Evolutionary conservation across 768 basidiomycete species (phyloP), one percentile per base, ranked within the genome.

Genomic region (Leccinum sublutescens): DNA sequence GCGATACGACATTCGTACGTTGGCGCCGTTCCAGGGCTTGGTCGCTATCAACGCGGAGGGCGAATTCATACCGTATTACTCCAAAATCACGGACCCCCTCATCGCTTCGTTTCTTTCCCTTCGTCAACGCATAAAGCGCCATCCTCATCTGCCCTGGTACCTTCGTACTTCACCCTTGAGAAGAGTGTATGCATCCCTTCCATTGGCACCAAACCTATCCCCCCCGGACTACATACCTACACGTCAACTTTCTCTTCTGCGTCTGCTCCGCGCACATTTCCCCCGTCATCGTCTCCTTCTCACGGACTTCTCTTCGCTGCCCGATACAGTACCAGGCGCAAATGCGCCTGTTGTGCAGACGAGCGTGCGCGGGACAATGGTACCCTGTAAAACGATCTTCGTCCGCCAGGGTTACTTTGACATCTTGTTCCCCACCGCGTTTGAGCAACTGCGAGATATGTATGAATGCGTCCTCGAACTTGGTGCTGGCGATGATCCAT

Each of bases 371-470:
- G 89, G 89, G 60, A 82, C 83, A 50, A 95, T 91, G 68, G 88
- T 98, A 2, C 91, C 97, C 4, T 95, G 93, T 67, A 80, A 87
- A 62, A 98, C 92, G 14, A 81, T 97, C 57, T 85, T 96, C 66
- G 97, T 99, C 59, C 87, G 87, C 66, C 96, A 91, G 68, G 97
- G 97, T 8, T 95, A 87, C 77, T 99, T 99, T 73, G 97, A 99
- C 73, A 98, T 98, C 61, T 93, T 99, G 78, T 99, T 99, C 78
- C 97, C 97, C 10, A 98, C 96, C 12, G 79, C 92, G 70, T 98
- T 98, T 63, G 84, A 83, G 54, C 82, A 80, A 21, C 80, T 98
- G 55, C 80, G 91, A 50, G 93, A 96, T 70, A 91, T 95, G 85
- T 98, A 98, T 74, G 91, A 95, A 68, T 80, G 85, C 64, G 81